Evolutionary conservation across 371 early-diverging fungal genomes (phyloP), one percentile per base, ranked within the genome.

Genomic region (Mucor indicus): DNA sequence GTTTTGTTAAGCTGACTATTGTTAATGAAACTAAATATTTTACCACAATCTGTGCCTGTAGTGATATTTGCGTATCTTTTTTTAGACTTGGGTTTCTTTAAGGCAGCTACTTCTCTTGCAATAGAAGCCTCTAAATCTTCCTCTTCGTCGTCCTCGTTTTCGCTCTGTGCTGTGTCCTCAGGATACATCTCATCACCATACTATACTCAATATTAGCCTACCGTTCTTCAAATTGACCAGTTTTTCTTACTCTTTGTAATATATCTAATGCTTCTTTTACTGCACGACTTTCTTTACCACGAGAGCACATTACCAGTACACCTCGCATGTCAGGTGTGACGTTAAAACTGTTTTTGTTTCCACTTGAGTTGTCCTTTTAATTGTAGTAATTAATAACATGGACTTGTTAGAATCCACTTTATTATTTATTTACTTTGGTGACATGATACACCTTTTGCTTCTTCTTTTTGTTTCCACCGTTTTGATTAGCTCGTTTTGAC

Each of bases 1-100:
- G n/a, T n/a, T n/a, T n/a, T n/a, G n/a, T n/a, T n/a, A n/a, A n/a
- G n/a, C n/a, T n/a, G n/a, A n/a, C n/a, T n/a, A n/a, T n/a, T n/a
- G n/a, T n/a, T n/a, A n/a, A n/a, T n/a, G n/a, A n/a, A n/a, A n/a
- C n/a, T n/a, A n/a, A n/a, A n/a, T n/a, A 36, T 13, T 27, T 31
- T 75, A 78, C 80, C 66, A 52, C 87, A 87, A 55, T 81, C 85
- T 13, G 79, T 81, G 38, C 73, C 76, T 9, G 81, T 82, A 10
- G 67, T 47, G 20, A 80, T 64, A 43, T 75, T 74, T 13, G 67
- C 49, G 53, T 83, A 83, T 55, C 75, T 58, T 43, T 74, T 68
- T 59, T 61, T 31, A 4, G 52, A 23, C 62, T 69, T 29, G 60
- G 53, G 16, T 27, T 75, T 67, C 44, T 84, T 84, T 36, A 86